These are phyloP conservation scores for Tubosaeta sp. DNA, from an alignment of 768 basidiomycete genomes.

Conservation along the genomic window DNA sequence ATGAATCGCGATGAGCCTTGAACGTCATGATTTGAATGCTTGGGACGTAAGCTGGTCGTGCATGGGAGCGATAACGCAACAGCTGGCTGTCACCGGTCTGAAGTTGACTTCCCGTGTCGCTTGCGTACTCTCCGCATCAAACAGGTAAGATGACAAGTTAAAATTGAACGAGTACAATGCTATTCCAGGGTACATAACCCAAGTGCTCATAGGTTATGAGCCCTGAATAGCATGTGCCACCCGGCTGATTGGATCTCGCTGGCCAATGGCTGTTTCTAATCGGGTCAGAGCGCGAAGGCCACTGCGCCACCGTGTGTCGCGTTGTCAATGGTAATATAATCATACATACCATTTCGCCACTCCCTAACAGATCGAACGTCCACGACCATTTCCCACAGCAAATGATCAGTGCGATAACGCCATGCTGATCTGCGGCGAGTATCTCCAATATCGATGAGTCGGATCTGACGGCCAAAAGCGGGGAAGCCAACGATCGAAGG, in stretches of 20 bases:
- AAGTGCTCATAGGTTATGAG: constrained; percentile 21
- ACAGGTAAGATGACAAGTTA: neutral
- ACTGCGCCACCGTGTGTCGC: constrained; percentile 7
- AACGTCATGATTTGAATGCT: neutral
- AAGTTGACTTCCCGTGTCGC: neutral
- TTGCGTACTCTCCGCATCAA: neutral
- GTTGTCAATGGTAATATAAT: neutral
- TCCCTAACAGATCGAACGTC: neutral
- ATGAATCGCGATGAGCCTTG: constrained; percentile 11
- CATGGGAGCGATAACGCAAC: neutral
- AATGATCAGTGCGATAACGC: neutral
- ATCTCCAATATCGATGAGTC: neutral
- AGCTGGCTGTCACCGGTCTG: constrained; percentile 1
- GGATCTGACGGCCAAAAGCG: neutral
- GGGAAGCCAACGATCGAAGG: neutral
- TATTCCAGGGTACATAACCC: constrained; percentile 16
- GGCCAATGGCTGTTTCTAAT: neutral
- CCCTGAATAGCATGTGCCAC: constrained; percentile 19
- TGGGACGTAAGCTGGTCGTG: constrained; percentile 15
- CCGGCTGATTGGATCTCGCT: constrained; percentile 6
- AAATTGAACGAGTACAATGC: constrained; percentile 10
- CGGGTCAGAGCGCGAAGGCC: constrained; percentile 1
- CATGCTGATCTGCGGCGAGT: neutral
- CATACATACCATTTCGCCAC: neutral
- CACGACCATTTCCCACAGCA: neutral